These are phyloP conservation scores for Secale cereale DNA, from an alignment of 176 grass and related monocot genomes.

Conservation along the genomic window DNA sequence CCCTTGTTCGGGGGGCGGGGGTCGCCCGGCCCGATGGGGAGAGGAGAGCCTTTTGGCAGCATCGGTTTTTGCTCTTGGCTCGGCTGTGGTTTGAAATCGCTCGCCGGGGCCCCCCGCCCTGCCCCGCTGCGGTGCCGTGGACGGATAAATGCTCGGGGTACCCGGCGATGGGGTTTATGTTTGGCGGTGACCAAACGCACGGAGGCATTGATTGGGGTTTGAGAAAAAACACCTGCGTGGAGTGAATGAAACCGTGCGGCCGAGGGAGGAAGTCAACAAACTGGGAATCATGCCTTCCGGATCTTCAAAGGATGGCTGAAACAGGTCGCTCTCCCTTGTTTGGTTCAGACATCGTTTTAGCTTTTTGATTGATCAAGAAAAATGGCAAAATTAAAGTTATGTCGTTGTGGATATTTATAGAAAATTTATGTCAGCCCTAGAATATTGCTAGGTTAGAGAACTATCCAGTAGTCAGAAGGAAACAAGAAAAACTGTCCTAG, in stretches of 20 bases:
- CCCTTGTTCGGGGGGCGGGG: background rate
- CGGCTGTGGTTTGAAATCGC: slow-evolving; percentile 34
- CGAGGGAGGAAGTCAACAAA: background rate
- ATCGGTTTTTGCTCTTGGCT: slow-evolving; percentile 24
- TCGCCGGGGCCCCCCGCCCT: slow-evolving; percentile 17
- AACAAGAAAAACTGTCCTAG: too few species aligned
- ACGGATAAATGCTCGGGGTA: slow-evolving; percentile 10
- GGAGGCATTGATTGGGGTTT: background rate
- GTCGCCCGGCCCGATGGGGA: background rate
- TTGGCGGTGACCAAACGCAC: background rate
- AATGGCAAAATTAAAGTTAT: too few species aligned
- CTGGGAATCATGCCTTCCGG: background rate
- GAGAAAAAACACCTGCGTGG: background rate
- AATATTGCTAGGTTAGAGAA: too few species aligned
- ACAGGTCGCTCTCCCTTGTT: background rate
- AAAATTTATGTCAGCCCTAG: background rate
- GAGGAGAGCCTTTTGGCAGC: slow-evolving; percentile 22
- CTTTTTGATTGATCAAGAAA: background rate
- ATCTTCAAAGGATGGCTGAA: background rate
- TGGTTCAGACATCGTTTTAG: background rate
- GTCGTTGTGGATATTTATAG: too few species aligned
- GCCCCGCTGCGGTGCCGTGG: background rate
- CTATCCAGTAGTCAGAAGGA: too few species aligned
- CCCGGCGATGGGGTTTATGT: background rate
- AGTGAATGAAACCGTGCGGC: background rate